Base-by-base conservation (phyloP, 371 early-diverging fungal genomes). In the Funneliformis caledonium region DNA sequence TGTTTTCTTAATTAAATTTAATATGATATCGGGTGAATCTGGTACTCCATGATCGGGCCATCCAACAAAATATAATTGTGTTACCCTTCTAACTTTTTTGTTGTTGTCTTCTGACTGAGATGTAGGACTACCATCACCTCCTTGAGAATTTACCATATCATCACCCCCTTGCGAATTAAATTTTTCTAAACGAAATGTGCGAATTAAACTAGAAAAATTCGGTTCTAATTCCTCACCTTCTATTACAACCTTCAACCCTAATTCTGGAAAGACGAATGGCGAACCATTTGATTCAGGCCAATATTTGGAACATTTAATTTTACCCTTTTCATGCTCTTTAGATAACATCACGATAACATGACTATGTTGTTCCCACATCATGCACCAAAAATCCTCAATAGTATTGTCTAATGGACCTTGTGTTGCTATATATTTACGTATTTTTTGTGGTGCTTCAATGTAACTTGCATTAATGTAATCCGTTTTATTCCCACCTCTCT, bases 11-110 rank as follows among this genome's bases (percentile, higher is more conserved):
- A 90, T 80, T 11, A 93, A 84, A 4, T 83, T 82, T 37, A 89
- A 82, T 16, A 93, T 80, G 33, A 83, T 83, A 2, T 83, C 64
- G 9, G 93, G 86, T 26, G 85, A 79, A 1, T 82, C 80, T 1
- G 94, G 95, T 9, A 92, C 94, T 59, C 93, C 92, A 83, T 95
- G 95, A 84, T 98, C 98, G 3, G 96, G 94, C 98, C 98, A 98
- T 22, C 90, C 95, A 31, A 90, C 82, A 82, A 92, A 97, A 69
- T 96, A 94, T 5, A 96, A 83, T 80, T 95, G 95, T 48, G 88
- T 89, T n/a, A 96, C 88, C 9, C 80, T 81, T 26, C 83, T 14
- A 42, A 79, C n/a, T n/a, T n/a, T 83, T 47, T 70, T 47, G 6
- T 22, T 45, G 22, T n/a, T 22, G n/a, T 22, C 43, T 22, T n/a